A percentile compares a stretch with the other conserved stretches of the same genome.
These are phyloP conservation scores for Brassica carinata DNA, from an alignment of 345 rosid species.

Conservation along the genomic window DNA sequence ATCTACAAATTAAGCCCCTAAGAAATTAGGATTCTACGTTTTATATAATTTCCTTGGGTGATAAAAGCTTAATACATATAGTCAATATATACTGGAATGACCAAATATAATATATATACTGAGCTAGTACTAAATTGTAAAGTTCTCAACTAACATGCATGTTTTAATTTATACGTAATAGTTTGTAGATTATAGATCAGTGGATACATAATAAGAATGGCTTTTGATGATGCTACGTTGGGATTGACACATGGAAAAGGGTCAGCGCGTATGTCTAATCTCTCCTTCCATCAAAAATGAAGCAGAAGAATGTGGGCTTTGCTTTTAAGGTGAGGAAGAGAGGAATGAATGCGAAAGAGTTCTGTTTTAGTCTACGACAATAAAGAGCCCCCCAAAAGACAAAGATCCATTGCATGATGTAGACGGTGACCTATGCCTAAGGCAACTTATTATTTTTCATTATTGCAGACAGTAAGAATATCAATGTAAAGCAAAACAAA, in stretches of 20 bases:
- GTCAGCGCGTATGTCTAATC: slow-evolving; percentile 34
- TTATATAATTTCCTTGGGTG: neutral
- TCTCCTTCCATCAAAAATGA: slow-evolving; percentile 20
- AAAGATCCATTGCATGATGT: slow-evolving; percentile 28
- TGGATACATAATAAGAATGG: slow-evolving; percentile 3
- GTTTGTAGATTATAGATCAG: slow-evolving; percentile 11
- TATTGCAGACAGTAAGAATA: slow-evolving; percentile 40
- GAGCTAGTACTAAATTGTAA: neutral
- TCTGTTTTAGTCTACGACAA: slow-evolving; percentile 30
- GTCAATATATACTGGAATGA: neutral
- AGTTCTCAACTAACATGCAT: neutral
- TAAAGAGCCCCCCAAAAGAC: slow-evolving; percentile 12
- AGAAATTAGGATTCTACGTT: neutral
- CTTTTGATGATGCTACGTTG: neutral
- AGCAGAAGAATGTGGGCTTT: slow-evolving; percentile 11
- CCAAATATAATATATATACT: neutral
- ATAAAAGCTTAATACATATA: too few relatives aligned
- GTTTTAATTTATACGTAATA: neutral
- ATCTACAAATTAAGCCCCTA: neutral
- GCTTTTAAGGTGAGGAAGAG: slow-evolving; percentile 27
- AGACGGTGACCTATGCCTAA: slow-evolving; percentile 32
- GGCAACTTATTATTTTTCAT: slow-evolving; percentile 17
- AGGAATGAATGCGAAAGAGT: slow-evolving; percentile 25
- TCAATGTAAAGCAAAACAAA: slow-evolving; percentile 15
- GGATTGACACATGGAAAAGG: slow-evolving; percentile 29